phyloP scores from a whole-genome alignment of 768 basidiomycete genomes.

The Leccinum olivaceopallidum region DNA sequence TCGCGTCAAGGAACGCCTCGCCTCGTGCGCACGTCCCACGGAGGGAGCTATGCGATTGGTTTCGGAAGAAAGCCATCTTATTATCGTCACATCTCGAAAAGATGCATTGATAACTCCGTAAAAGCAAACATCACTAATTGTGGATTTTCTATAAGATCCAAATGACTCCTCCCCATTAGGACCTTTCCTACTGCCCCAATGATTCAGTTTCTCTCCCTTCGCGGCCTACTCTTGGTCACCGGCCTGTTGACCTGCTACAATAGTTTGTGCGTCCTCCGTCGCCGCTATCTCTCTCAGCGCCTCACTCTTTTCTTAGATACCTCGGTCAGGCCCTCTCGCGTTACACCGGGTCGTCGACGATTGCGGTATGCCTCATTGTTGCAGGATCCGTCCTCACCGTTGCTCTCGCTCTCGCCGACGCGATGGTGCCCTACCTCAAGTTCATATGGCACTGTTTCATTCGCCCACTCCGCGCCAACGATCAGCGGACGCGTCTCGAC shows the following conservation, averaged over 20 bases:
- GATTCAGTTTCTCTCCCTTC: constrained; percentile 11
- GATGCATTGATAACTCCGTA: constrained; percentile 5
- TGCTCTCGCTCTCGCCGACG: constrained; percentile 20
- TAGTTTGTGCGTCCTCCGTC: constrained; percentile 12
- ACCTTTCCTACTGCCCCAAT: constrained; percentile 2
- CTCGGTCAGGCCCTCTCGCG: constrained; percentile 23
- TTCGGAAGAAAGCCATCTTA: not conserved
- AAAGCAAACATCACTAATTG: not conserved
- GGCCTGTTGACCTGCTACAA: constrained; percentile 22
- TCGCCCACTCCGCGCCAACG: constrained; percentile 39
- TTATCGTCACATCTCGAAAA: not conserved
- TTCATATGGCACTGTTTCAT: constrained; percentile 55
- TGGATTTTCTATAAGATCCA: constrained; percentile 10
- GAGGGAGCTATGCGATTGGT: constrained; percentile 4
- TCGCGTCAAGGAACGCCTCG: not conserved
- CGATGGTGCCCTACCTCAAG: constrained; percentile 42
- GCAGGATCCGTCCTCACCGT: constrained; percentile 24
- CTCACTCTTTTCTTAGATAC: constrained; percentile 9
- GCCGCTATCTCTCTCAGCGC: too few species aligned
- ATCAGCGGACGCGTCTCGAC: constrained; percentile 46
- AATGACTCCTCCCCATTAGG: not conserved
- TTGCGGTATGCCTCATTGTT: constrained; percentile 31
- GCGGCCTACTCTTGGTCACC: constrained; percentile 21
- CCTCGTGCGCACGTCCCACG: constrained; percentile 11
- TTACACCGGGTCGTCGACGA: constrained; percentile 31